phyloP scores from a whole-genome alignment of 805 yeast genomes.

The Yamadazyma scolyti region DNA sequence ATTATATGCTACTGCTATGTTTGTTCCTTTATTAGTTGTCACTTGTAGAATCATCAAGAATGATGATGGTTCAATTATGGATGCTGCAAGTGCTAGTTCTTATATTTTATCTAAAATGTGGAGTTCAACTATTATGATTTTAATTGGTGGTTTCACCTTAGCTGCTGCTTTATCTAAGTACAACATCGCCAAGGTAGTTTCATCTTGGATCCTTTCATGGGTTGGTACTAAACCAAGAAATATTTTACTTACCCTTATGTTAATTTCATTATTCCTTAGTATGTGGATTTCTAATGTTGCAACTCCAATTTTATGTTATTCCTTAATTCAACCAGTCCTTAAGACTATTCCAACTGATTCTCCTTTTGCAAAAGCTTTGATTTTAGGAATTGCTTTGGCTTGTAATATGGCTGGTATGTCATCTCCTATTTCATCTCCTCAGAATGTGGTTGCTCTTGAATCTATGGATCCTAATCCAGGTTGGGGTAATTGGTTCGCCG shows the following conservation, averaged over 20 bases:
- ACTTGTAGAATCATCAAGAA: conserved; percentile 47
- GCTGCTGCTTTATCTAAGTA: conserved; percentile 94
- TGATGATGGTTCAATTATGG: conserved; percentile 43
- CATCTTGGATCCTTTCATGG: conserved; percentile 73
- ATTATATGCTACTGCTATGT: conserved; percentile 44
- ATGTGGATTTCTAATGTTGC: conserved; percentile 98
- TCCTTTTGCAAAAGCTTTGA: conserved; percentile 75
- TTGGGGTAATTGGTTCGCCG: conserved; percentile 93
- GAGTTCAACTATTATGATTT: conserved; percentile 87
- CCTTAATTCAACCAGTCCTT: conserved; percentile 85
- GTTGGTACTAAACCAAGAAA: conserved; percentile 86
- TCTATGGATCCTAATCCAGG: conserved; percentile 79
- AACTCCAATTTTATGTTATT: conserved; percentile 89
- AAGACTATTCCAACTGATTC: conserved; percentile 79
- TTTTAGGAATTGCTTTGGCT: conserved; percentile 89
- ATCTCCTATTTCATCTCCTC: conserved; percentile 96
- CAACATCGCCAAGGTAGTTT: conserved; percentile 80
- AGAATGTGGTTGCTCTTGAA: conserved; percentile 86
- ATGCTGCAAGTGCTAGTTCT: conserved; percentile 67
- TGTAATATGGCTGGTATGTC: conserved; percentile 96
- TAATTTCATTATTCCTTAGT: conserved; percentile 77
- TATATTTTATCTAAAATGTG: conserved; percentile 87
- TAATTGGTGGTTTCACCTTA: conserved; percentile 89
- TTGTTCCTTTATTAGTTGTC: conserved; percentile 46
- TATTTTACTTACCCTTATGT: conserved; percentile 77